Conservation (phyloP, 2,329 filamentous ascomycete genomes). For the Trichoderma sp. region DNA sequence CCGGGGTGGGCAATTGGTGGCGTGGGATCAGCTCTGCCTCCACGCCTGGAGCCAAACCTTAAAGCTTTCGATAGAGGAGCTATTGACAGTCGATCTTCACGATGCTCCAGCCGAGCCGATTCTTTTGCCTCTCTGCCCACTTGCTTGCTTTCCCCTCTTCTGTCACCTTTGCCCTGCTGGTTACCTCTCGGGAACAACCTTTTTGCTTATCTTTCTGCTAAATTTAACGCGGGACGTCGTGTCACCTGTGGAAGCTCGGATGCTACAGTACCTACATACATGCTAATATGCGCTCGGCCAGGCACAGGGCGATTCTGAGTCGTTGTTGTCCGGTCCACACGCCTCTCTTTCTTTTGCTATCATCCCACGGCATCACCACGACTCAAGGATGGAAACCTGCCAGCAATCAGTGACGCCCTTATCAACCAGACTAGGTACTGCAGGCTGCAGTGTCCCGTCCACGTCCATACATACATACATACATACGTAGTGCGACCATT, state of each 20-base stretch:
- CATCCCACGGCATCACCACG: not conserved
- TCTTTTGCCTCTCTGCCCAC: not conserved
- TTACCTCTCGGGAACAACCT: not conserved
- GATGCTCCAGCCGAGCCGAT: not conserved
- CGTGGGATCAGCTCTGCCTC: constrained; percentile 11
- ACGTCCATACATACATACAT: no score
- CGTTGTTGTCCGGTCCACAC: not conserved
- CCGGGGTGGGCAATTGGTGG: constrained; percentile 19
- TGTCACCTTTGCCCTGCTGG: not conserved
- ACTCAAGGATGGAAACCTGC: not conserved
- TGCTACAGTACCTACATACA: not conserved
- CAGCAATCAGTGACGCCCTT: not conserved
- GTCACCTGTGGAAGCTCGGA: not conserved
- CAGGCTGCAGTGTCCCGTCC: not conserved
- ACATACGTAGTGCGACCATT: not conserved
- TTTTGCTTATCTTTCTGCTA: not conserved
- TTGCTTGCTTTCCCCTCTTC: not conserved
- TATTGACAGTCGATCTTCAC: not conserved
- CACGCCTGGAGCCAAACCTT: constrained; percentile 20
- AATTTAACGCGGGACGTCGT: not conserved
- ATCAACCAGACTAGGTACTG: not conserved
- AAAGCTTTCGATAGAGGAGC: constrained; percentile 6
- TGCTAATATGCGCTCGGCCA: not conserved
- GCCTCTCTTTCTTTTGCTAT: not conserved
- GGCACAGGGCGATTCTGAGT: constrained; percentile 16